Evolutionary conservation across 2,329 filamentous ascomycete genomes (phyloP).

Genomic region (Colletotrichum abscissum): DNA sequence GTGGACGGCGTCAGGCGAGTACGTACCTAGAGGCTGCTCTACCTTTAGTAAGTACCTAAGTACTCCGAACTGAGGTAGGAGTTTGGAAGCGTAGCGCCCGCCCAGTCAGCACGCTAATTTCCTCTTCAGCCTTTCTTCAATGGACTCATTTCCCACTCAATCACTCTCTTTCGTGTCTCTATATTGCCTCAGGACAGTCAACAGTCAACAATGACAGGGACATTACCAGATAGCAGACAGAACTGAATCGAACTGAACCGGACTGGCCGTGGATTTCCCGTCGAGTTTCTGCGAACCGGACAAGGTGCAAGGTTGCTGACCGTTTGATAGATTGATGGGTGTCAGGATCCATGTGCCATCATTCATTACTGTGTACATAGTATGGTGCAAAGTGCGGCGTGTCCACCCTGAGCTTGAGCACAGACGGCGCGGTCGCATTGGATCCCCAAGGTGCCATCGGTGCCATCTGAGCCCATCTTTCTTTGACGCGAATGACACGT

Average conservation of each 20-base stretch:
- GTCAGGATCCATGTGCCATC: too few species aligned
- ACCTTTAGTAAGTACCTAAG: too few species aligned
- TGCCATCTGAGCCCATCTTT: neutral
- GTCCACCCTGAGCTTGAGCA: neutral
- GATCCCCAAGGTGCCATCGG: neutral
- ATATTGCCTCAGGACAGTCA: neutral
- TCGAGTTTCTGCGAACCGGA: neutral
- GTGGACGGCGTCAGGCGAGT: too few species aligned
- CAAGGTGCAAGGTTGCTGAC: neutral
- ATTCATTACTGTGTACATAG: too few species aligned
- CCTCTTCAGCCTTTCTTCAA: neutral
- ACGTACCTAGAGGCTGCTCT: neutral
- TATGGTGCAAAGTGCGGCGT: too few species aligned
- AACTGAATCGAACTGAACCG: neutral
- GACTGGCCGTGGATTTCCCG: neutral
- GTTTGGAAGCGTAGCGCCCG: neutral
- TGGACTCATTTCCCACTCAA: neutral
- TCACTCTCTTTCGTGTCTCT: too few species aligned
- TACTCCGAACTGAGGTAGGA: too few species aligned
- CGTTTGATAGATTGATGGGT: neutral
- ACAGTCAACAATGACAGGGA: neutral
- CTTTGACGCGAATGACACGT: neutral
- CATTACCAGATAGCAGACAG: neutral
- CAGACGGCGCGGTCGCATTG: neutral
- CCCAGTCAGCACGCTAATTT: neutral